Percentiles rank a stretch among this genome's conserved stretches.
Conservation (phyloP, 768 basidiomycete species). For the Mrakia frigida region DNA sequence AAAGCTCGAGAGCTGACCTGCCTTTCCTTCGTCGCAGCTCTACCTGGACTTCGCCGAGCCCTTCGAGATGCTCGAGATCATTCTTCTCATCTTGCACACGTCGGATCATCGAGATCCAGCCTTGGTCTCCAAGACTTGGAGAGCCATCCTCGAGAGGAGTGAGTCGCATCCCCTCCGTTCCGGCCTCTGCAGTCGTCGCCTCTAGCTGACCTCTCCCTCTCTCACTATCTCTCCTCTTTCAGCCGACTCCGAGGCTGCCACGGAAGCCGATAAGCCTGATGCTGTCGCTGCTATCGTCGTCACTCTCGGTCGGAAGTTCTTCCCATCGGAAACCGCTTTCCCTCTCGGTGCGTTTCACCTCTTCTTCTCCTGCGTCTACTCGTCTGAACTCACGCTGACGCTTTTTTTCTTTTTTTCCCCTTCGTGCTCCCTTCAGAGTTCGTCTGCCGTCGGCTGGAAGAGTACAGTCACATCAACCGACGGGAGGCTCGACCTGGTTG, state of each 20-base stretch:
- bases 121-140: conserved; percentile 80
- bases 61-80: conserved; percentile 73
- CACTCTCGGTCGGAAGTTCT: conserved; percentile 75
- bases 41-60: conserved; percentile 83
- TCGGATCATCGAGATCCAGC: conserved; percentile 85
- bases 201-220: neutral
- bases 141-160: conserved; percentile 77
- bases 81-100: conserved; percentile 84
- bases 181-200: neutral
- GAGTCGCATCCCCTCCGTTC: conserved; percentile 34
- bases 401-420: neutral
- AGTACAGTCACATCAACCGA: conserved; percentile 62
- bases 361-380: neutral
- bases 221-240: neutral
- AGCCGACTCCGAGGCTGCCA: neutral
- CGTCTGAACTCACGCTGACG: neutral
- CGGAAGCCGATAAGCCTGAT: conserved; percentile 13
- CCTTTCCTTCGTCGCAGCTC: conserved; percentile 51
- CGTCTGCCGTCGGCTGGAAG: conserved; percentile 67
- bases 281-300: conserved; percentile 58
- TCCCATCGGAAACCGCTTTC: conserved; percentile 84
- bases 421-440: conserved; percentile 52
- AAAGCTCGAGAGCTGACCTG: neutral
- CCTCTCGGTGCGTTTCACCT: conserved; percentile 62
- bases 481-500: conserved; percentile 65